A percentile compares a stretch with the other conserved stretches of the same genome.
These are phyloP conservation scores for Aegilops tauschii DNA, from an alignment of 176 grass and related monocot genomes.

Conservation along the genomic window DNA sequence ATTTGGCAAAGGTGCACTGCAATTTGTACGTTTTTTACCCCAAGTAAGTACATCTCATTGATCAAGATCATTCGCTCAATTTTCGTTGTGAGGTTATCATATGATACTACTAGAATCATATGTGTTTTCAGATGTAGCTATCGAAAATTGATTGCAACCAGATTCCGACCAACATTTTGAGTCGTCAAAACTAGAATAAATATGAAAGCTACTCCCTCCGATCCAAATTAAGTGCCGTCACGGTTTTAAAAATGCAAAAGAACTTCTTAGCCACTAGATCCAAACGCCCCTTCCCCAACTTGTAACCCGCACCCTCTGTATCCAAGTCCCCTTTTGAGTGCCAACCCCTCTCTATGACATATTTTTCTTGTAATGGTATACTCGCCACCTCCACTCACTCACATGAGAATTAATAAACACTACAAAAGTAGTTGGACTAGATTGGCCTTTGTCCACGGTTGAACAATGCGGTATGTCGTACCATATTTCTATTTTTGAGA, in stretches of 20 bases:
- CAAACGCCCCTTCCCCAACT: neutral
- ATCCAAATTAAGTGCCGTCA: too few species aligned
- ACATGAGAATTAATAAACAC: too few species aligned
- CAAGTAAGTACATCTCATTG: neutral
- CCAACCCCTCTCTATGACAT: neutral
- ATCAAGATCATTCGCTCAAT: neutral
- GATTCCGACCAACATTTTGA: neutral
- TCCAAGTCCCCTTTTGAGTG: too few species aligned
- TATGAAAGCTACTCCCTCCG: neutral
- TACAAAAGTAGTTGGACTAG: too few species aligned
- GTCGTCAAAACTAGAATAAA: neutral
- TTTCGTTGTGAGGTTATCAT: neutral
- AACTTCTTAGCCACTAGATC: neutral
- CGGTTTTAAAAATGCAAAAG: neutral
- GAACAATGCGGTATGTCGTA: too few species aligned
- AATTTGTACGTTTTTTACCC: neutral
- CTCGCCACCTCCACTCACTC: too few species aligned
- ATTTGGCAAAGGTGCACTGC: constrained; percentile 76
- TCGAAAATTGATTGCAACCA: neutral
- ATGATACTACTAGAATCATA: neutral
- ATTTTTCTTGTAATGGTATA: neutral
- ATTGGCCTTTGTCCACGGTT: too few species aligned
- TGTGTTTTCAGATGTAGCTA: neutral
- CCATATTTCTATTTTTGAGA: too few species aligned
- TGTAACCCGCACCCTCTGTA: neutral